Evolutionary conservation across 2,329 filamentous ascomycete species (phyloP), one percentile per base, ranked within the genome.

Genomic region (Xylariaceae sp.): DNA sequence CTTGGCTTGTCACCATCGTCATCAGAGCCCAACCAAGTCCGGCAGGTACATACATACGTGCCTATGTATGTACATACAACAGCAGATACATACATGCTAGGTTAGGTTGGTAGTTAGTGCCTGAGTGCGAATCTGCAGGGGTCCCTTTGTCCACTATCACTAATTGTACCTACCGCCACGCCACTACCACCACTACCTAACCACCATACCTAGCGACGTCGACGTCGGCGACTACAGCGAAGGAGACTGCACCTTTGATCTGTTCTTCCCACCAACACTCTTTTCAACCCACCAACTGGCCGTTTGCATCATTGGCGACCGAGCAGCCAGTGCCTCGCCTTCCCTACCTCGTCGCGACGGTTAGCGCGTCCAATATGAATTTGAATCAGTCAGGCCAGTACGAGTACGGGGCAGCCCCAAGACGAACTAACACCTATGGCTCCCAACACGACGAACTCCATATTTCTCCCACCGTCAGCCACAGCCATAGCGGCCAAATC

Each of bases 381-480:
- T 75, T 75, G 72, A 74, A 75, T 64, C 74, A 74, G 62, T 64
- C 66, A 63, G 68, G 69, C 58, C 73, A 26, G 23, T 26, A 4
- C 23, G 9, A 70, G 61, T 69, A 75, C 63, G 71, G 68, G 54
- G 59, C 60, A 56, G 57, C 72, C 57, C 71, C 72, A 46, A 70
- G 75, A 64, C 74, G 75, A 63, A 66, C 73, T 50, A 72, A 70
- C 51, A 73, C 70, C 48, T 77, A 75, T 67, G 68, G 70, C 59
- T 71, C 73, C 14, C 72, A 74, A 65, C 77, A 78, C 65, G 80
- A 83, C 70, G 81, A 84, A 71, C 76, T 83, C 67, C 81, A 84
- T 74, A 81, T 83, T 74, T 74, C 73, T 52, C 66, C 78, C 58
- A 77, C 73, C 65, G 71, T 79, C 70, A 75, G 71, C 68, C 75